Base-by-base conservation (phyloP, 1,284 basidiomycete species). In the Pholiota adiposa region DNA sequence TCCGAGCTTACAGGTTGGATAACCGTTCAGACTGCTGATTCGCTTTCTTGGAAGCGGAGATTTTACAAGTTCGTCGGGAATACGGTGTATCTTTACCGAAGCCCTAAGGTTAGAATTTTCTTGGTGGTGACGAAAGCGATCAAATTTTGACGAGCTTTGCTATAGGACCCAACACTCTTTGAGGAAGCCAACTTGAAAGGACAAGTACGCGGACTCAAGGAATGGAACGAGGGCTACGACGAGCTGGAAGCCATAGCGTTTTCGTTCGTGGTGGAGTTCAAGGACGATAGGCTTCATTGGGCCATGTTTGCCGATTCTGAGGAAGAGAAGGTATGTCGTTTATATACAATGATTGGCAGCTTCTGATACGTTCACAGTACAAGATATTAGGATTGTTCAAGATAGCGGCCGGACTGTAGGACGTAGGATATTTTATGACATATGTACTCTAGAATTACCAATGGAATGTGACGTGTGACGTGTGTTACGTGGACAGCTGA, bases 151-250 rank as follows among this genome's bases (percentile, higher is more conserved):
- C 43, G 6, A 40, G 9, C 54, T 43, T 46, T 52, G 9, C 60
- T 88, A 85, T 84, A 88, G 57, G 71, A 75, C 18, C 70, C 73
- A 12, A 76, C 76, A 54, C 71, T 79, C 0, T 58, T 86, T 44
- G 86, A 89, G 43, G 73, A 80, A 29, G 60, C 88, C 18, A 69
- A 79, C 6, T 70, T 90, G 33, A 75, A 79, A 1, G 79, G 77
- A 14, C 69, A 76, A 16, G 70, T 88, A 7, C 72, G 73, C 43
- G 80, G 73, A 8, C 68, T 89, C 56, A 78, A 80, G 54, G 90
- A 92, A 67, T 89, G 87, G 82, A 78, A 83, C 58, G 86, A 91
- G 58, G 89, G 89, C 1, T 89, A 84, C 61, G 90, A 91, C 62
- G 88, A 90, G 54, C 73, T 92, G 23, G 82, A 87, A 69, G 81